Evolutionary conservation across 208 protist species (phyloP), one percentile per base, ranked within the genome.

Genomic region (Vickermania spadyakhi): DNA sequence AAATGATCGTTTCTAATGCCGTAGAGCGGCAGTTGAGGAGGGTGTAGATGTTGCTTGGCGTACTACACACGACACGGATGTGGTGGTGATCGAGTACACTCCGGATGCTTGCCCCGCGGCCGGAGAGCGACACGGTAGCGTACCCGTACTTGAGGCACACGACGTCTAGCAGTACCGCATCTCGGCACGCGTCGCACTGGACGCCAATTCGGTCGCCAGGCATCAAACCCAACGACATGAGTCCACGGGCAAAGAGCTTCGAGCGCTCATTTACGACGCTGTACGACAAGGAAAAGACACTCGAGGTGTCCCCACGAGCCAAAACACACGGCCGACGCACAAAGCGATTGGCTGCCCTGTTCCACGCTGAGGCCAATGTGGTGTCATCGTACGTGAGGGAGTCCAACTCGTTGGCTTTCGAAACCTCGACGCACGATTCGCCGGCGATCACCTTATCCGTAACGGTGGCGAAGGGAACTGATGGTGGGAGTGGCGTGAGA

Each of bases 131-230:
- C 7, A 93, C 59, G 22, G 86, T 86, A 27, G 74, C 67, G 56
- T 89, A 81, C 18, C 86, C 85, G 66, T 85, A 89, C 22, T 75
- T 52, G 1, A 73, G 65, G 51, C 85, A 93, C 2, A 82, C 81
- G 28, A 96, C 36, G 7, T 96, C 86, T 3, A 92, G 64, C 36
- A 91, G 58, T 2, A 81, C 57, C 0, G 77, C 68, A 53, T 73
- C 76, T 23, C 61, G 58, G 54, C 72, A 79, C 13, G 86, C 77
- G 56, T 86, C 81, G 63, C 77, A 85, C 52, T 82, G 73, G 7
- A 96, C 81, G 1, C 85, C 89, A 31, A 96, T 78, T 21, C 83
- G 61, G 55, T 91, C 84, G n/a, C 89, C 89, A 0, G 67, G 68
- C 14, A 45, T 52, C 31, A 89, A 62, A 25, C 84, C 84, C 21